Evolutionary conservation across 73 alveolate genomes (phyloP), one percentile per base, ranked within the genome.

Genomic region (Diophrys appendiculata): DNA sequence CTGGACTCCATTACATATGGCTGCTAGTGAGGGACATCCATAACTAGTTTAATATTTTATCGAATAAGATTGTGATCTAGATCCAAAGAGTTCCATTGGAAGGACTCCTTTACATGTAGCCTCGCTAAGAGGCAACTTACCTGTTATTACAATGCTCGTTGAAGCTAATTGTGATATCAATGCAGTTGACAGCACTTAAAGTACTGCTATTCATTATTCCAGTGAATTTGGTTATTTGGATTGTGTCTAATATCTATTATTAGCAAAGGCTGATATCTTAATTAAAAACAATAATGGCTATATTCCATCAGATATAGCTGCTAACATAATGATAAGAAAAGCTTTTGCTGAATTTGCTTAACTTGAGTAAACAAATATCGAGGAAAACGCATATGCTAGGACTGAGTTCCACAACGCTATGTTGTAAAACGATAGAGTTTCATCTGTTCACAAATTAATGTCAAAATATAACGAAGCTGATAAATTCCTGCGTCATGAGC

Each of bases 21-120:
- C 94, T 22, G 89, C 90, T 8, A 68, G 54, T 34, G 85, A 83
- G 31, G 85, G 86, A 22, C 29, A 73, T 52, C 24, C 8, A 18
- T 77, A 56, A 25, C 72, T 85, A 11, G 75, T 72, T 11, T 81
- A 65, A 1, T 78, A 72, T 26, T 75, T 87, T 25, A 29, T 87
- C 22, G 76, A 55, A n/a, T 53, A 54, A 18, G 80, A 82, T 2
- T 53, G 65, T 1, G 90, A 82, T 25, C 35, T 52, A 27, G 84
- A 72, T n/a, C 80, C 80, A 0, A 2, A 1, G 27, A 72, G 84
- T 26, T 26, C 74, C 0, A 55, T 74, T 71, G 81, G 78, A 73
- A 85, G 96, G 82, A 95, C 99, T 2, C 97, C 98, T 11, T 53
- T 95, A 34, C 94, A 92, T 88, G 60, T 91, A 34, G 92, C 98